A percentile compares a stretch with the other conserved stretches of the same genome.
These are phyloP conservation scores for Cyphellophora europaea DNA, from an alignment of 2,329 filamentous ascomycete species.

Conservation along the genomic window DNA sequence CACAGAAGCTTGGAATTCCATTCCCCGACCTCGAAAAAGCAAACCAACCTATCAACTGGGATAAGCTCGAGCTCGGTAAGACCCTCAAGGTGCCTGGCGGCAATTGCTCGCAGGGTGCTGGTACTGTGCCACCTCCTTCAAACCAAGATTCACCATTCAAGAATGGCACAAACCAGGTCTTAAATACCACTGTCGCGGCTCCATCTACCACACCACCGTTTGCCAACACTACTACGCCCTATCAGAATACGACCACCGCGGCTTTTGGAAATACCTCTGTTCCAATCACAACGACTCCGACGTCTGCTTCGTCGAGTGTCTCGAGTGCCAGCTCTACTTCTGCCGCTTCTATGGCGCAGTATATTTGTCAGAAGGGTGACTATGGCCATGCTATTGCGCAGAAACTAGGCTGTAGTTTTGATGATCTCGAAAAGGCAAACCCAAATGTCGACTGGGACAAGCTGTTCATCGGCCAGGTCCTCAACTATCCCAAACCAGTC, in stretches of 20 bases:
- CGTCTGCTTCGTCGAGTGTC: constrained; percentile 3
- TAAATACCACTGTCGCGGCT: not conserved
- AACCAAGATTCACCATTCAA: constrained; percentile 4
- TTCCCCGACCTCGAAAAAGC: constrained; percentile 9
- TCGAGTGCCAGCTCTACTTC: not conserved
- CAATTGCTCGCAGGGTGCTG: constrained; percentile 2
- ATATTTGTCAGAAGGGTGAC: constrained; percentile 6
- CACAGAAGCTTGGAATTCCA: constrained; percentile 11
- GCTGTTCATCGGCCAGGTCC: constrained; percentile 9
- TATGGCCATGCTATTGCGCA: constrained; percentile 9
- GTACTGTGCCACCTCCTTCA: constrained; percentile 4
- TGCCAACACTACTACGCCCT: not conserved
- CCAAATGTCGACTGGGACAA: constrained; percentile 12
- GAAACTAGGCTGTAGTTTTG: constrained; percentile 10
- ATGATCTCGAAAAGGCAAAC: constrained; percentile 12
- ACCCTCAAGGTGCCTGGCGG: constrained; percentile 11
- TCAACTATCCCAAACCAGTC: constrained; percentile 9
- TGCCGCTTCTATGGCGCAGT: not conserved
- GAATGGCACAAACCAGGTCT: constrained; percentile 1
- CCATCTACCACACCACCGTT: not conserved
- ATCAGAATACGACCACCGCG: not conserved
- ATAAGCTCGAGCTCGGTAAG: constrained; percentile 12
- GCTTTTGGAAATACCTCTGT: not conserved
- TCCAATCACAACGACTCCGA: constrained; percentile 5
- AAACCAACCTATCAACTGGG: constrained; percentile 16